Percentiles rank a stretch among this genome's conserved stretches.
These are phyloP conservation scores for Xylariaceae sp. DNA, from an alignment of 2,329 filamentous ascomycete species.

Conservation along the genomic window DNA sequence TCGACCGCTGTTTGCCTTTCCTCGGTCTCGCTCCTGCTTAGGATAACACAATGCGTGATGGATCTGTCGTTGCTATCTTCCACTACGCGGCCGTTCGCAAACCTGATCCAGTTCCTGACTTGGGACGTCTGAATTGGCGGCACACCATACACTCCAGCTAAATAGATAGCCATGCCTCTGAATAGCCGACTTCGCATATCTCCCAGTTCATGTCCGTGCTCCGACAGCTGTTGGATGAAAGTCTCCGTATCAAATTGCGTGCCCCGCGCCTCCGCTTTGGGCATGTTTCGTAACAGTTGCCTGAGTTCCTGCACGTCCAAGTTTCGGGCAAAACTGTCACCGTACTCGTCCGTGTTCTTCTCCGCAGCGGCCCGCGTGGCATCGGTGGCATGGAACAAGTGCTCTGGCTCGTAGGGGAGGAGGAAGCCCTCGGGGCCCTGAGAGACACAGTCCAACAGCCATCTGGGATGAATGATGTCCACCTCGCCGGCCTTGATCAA, in stretches of 20 bases:
- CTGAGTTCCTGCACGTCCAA: constrained; percentile 58
- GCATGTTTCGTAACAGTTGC: constrained; percentile 45
- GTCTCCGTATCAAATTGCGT: constrained; percentile 37
- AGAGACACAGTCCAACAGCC: constrained; percentile 78
- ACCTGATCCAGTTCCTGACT: constrained; percentile 55
- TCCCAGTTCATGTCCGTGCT: constrained; percentile 49
- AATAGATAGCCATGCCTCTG: constrained; percentile 38
- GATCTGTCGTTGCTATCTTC: constrained; percentile 44
- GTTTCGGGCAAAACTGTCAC: constrained; percentile 78
- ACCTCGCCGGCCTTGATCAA: constrained; percentile 66
- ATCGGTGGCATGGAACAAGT: constrained; percentile 67
- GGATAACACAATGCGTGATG: constrained; percentile 70
- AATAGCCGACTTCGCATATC: constrained; percentile 50
- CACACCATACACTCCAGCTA: constrained; percentile 31
- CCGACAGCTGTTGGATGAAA: constrained; percentile 51
- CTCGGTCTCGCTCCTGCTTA: constrained; percentile 34
- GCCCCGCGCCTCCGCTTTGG: constrained; percentile 38
- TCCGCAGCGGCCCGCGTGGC: constrained; percentile 49
- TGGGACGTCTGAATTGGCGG: constrained; percentile 35
- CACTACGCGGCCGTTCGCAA: constrained; percentile 60
- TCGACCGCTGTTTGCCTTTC: constrained; percentile 37
- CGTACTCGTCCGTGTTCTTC: constrained; percentile 66
- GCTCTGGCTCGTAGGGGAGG: constrained; percentile 54
- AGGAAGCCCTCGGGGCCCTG: constrained; percentile 53
- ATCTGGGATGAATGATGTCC: constrained; percentile 72